phyloP scores from a whole-genome alignment of 352 stramenopile genomes.

The Elongisporangium anandrum region DNA sequence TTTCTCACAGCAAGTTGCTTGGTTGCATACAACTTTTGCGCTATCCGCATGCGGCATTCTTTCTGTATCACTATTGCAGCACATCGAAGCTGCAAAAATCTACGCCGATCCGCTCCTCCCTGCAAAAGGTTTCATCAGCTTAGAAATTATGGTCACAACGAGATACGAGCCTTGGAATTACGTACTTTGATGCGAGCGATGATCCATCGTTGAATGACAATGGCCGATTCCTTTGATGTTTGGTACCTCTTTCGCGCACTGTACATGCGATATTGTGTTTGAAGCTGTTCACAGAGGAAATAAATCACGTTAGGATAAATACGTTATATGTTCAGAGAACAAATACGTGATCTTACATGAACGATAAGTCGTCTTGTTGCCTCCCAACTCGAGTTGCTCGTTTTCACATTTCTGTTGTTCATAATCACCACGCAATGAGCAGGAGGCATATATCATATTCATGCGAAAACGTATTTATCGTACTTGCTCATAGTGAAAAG shows the following conservation, averaged over 20 bases:
- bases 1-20: slow-evolving; percentile 21
- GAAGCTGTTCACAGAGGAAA: slow-evolving; percentile 29
- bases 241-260: slow-evolving; percentile 47
- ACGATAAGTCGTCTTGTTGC: slow-evolving; percentile 60
- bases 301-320: not conserved
- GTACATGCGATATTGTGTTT: slow-evolving; percentile 75
- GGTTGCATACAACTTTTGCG: slow-evolving; percentile 18
- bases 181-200: slow-evolving; percentile 50
- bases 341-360: slow-evolving; percentile 25
- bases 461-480: not conserved
- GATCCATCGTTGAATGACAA: slow-evolving; percentile 52
- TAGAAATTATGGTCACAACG: not conserved
- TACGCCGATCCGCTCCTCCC: slow-evolving; percentile 22
- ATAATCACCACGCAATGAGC: not conserved
- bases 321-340: not conserved
- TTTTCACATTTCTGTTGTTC: slow-evolving; percentile 38
- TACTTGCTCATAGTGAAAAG: slow-evolving; percentile 66
- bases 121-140: slow-evolving; percentile 3
- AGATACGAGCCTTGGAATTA: not conserved
- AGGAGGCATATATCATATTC: not conserved
- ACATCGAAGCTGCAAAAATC: slow-evolving; percentile 22
- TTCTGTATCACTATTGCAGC: slow-evolving; percentile 43
- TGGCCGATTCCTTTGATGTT: slow-evolving; percentile 21
- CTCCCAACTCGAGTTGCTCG: slow-evolving; percentile 59
- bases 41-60: slow-evolving; percentile 26